Evolutionary conservation across 2,329 filamentous ascomycete genomes (phyloP), one percentile per base, ranked within the genome.

Genomic region (Stachybotrys elegans): DNA sequence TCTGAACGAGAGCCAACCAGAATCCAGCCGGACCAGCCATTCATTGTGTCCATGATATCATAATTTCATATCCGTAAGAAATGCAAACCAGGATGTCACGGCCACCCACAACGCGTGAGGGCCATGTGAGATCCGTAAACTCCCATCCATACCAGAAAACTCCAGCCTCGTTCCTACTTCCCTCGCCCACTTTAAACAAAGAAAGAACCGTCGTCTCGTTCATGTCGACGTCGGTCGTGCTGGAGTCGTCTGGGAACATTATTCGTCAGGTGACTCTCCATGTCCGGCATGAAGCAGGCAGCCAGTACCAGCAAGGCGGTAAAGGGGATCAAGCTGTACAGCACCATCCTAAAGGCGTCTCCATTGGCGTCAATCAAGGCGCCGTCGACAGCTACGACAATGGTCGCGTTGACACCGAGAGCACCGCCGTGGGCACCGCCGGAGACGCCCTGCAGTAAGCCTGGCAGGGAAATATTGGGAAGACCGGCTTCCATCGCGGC

Each of bases 221-320:
- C 4, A 43, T 17, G 23, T 40, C 42, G 16, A 21, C 27, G 4
- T 43, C 41, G 9, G 37, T 35, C 35, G 48, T 53, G 31, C 51
- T 69, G 66, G 40, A 73, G 57, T 49, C 62, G 68, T 56, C 69
- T 69, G 12, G 68, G 68, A 13, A 72, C 69, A 42, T 71, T 65
- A 42, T 63, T 56, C 1, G 63, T 70, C 27, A 72, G 54, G 50
- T 62, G 70, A 21, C 65, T 59, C 49, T 72, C 66, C 16, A 71
- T 62, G 48, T 73, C 64, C 16, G 68, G 68, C 34, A 62, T 57
- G 5, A 72, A 49, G 14, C 63, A 49, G 8, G 68, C 59, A 7
- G 63, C 62, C 19, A 62, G 48, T 8, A 73, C 52, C n/a, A 65
- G 55, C 22, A 67, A 59, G 14, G 59, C 61, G 37, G 53, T 69